Evolutionary conservation across 2,329 filamentous ascomycete genomes (phyloP).

Genomic region (Ascochyta pisi): DNA sequence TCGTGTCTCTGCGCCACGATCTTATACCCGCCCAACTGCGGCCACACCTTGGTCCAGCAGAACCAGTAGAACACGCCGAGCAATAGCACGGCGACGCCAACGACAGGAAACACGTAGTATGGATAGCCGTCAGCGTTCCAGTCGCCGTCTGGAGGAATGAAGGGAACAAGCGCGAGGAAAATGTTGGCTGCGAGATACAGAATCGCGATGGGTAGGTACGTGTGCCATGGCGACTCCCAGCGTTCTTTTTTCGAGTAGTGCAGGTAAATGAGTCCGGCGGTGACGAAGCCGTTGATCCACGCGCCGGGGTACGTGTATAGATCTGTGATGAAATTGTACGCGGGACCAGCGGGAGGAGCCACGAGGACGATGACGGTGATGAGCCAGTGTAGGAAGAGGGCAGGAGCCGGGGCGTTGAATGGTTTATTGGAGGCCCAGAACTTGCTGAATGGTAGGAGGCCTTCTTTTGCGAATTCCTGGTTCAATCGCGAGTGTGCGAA

Average conservation of each 20-base stretch:
- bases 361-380: conserved; percentile 70
- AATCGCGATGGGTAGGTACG: conserved; percentile 43
- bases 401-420: conserved; percentile 63
- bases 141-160: conserved; percentile 51
- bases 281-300: conserved; percentile 49
- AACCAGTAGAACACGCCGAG: conserved; percentile 49
- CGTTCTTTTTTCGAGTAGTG: conserved; percentile 43
- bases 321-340: conserved; percentile 72
- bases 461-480: conserved; percentile 74
- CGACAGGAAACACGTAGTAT: conserved; percentile 54
- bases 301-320: conserved; percentile 52
- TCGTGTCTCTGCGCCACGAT: conserved; percentile 40
- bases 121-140: conserved; percentile 53
- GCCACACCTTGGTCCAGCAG: conserved; percentile 30
- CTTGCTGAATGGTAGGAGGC: conserved; percentile 68
- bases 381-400: conserved; percentile 69
- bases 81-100: conserved; percentile 51
- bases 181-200: conserved; percentile 51
- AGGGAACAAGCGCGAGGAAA: conserved; percentile 54
- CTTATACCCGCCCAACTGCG: conserved; percentile 39
- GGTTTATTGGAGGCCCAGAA: conserved; percentile 75
- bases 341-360: conserved; percentile 70
- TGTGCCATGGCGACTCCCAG: conserved; percentile 50
- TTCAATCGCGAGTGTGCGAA: conserved; percentile 67
- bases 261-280: conserved; percentile 46